Evolutionary conservation across 805 yeast species (phyloP), one percentile per base, ranked within the genome.

Genomic region (Priceomyces medius): DNA sequence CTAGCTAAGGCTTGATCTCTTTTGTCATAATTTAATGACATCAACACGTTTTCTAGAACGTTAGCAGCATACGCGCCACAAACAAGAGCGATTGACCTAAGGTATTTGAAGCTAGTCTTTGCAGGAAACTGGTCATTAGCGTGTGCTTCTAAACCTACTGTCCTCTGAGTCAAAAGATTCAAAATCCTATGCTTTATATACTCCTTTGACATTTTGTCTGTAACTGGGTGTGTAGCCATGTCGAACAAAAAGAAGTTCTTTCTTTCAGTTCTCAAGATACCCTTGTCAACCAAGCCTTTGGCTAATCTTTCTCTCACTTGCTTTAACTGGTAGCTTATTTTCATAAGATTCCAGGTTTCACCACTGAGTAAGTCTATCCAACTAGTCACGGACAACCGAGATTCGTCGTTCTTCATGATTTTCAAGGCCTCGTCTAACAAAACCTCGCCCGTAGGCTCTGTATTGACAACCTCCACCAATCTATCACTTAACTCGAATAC

Each of bases 171-270:
- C 52, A 93, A 72, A 37, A 88, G 59, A 34, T 77, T 74, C 47
- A 89, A 68, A 20, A 88, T 79, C 54, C 97, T 78, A 44, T 80
- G 74, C 42, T 82, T 81, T 42, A 93, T 77, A 41, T 82, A 81
- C 51, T 88, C 95, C 65, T 93, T 93, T 37, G 95, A 82, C 49
- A 80, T 70, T 33, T 84, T 76, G 63, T 93, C 99, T 23, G 90
- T 84, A 10, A 93, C 79, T 6, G 99, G 99, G 64, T 95, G 99
- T 7, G 99, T 93, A 21, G 99, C 96, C 97, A 93, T 93, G 64
- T 93, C 99, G 55, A 93, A 93, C 40, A 93, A 71, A 56, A 93
- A 80, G 61, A 93, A 93, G 68, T 88, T 93, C 61, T 90, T 88
- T 63, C 95, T 81, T 65, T 93, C 99, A 6, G 99, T 93, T 68